Conservation (phyloP, 805 yeast species). For the Starmerella floricola region DNA sequence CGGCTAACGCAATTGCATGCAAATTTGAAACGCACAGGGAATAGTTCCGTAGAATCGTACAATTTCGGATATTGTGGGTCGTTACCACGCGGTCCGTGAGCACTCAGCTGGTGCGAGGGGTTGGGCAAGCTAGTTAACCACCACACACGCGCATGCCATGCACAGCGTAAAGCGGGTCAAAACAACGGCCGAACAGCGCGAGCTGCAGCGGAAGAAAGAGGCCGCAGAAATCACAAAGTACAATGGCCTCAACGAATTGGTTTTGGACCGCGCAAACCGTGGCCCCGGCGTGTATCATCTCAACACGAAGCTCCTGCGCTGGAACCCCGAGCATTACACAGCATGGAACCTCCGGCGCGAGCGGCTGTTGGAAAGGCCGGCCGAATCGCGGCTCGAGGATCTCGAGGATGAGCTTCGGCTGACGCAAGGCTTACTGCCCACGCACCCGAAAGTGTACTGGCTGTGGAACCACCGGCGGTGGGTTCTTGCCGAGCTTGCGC, state of each 20-base stretch:
- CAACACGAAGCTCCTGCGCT: slow-evolving; percentile 45
- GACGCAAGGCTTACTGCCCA: slow-evolving; percentile 44
- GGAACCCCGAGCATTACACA: slow-evolving; percentile 81
- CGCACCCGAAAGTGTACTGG: slow-evolving; percentile 88
- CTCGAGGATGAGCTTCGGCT: slow-evolving; percentile 51
- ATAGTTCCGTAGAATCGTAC: no score
- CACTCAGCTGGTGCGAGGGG: no score
- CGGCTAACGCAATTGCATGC: no score
- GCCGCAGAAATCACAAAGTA: slow-evolving; percentile 48
- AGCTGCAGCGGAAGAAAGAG: slow-evolving; percentile 45
- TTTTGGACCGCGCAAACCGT: slow-evolving; percentile 27
- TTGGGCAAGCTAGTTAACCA: no score
- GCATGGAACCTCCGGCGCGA: slow-evolving; percentile 85
- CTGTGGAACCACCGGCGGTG: slow-evolving; percentile 89
- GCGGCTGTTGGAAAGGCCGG: slow-evolving; percentile 33
- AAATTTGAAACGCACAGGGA: no score
- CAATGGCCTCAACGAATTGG: slow-evolving; percentile 34
- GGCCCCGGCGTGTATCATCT: slow-evolving; percentile 36
- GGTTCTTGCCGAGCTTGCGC: slow-evolving; percentile 40
- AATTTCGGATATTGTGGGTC: no score
- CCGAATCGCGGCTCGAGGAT: slow-evolving; percentile 15
- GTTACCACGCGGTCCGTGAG: no score
- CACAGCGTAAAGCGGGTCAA: slow-evolving; percentile 61
- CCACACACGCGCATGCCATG: no score
- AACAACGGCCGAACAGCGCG: slow-evolving; percentile 44